phyloP scores from a whole-genome alignment of 2,329 filamentous ascomycete species.

The Fusarium sp. region DNA sequence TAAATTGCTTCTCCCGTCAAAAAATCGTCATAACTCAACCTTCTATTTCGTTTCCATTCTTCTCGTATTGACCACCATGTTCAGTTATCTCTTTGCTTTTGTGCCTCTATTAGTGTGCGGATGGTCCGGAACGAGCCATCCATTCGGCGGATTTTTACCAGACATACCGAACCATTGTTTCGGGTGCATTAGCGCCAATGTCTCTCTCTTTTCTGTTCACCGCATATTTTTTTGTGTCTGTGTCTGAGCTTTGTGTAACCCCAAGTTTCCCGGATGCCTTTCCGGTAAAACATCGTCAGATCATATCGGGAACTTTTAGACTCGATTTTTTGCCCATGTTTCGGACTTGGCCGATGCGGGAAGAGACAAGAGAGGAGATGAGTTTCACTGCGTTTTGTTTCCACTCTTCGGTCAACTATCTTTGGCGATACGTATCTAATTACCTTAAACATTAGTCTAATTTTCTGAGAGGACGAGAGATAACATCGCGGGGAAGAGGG shows the following conservation, averaged over 20 bases:
- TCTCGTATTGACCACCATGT: not conserved
- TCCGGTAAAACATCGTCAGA: slow-evolving; percentile 13
- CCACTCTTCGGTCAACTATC: not conserved
- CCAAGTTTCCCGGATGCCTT: slow-evolving; percentile 9
- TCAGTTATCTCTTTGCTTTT: not conserved
- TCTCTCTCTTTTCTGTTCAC: slow-evolving; percentile 6
- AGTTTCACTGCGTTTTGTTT: not conserved
- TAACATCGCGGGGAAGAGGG: slow-evolving; percentile 31
- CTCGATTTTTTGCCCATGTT: not conserved
- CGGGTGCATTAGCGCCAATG: slow-evolving; percentile 35
- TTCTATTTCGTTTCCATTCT: not conserved
- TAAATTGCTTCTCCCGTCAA: slow-evolving; percentile 23
- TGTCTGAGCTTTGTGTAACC: slow-evolving; percentile 7
- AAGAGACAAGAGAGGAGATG: slow-evolving; percentile 31
- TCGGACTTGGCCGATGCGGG: slow-evolving; percentile 19
- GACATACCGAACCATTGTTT: slow-evolving; percentile 39
- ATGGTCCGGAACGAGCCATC: not conserved
- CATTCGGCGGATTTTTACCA: slow-evolving; percentile 21
- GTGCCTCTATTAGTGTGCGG: not conserved
- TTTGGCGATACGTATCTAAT: slow-evolving; percentile 1
- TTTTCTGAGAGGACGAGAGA: not conserved
- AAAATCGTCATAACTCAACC: slow-evolving; percentile 8
- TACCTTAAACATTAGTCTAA: not conserved
- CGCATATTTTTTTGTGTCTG: slow-evolving; percentile 5
- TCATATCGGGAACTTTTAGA: not conserved